Percentiles rank a stretch among this genome's conserved stretches.
Evolutionary conservation across 768 basidiomycete genomes (phyloP).

Genomic region (Lyophyllum shimeji): DNA sequence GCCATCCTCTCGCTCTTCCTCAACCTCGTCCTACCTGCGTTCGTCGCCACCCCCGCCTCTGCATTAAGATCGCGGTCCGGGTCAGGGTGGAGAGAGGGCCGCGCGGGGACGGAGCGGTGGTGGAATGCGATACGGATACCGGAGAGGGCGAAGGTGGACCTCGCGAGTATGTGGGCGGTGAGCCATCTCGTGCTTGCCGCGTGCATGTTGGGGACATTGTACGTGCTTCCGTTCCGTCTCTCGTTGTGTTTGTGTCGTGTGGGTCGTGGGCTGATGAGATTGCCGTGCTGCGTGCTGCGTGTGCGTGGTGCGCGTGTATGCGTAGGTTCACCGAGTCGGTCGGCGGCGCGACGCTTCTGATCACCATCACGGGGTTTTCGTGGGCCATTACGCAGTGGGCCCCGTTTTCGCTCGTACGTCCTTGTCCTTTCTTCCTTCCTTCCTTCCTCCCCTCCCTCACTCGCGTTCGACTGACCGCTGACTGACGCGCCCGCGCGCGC

Average conservation of each 20-base stretch:
- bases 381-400: conserved; percentile 95
- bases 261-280: too few relatives aligned
- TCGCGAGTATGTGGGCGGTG: conserved; percentile 75
- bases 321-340: conserved; percentile 76
- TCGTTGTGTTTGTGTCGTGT: neutral
- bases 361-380: conserved; percentile 83
- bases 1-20: conserved; percentile 65
- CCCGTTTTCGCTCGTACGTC: conserved; percentile 80
- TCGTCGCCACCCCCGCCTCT: conserved; percentile 37
- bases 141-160: conserved; percentile 52
- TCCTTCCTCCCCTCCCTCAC: neutral
- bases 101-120: conserved; percentile 14
- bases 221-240: conserved; percentile 29
- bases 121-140: conserved; percentile 34
- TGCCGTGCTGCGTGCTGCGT: too few relatives aligned
- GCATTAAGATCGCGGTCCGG: neutral
- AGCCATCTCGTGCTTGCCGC: conserved; percentile 71
- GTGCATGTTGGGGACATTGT: conserved; percentile 87
- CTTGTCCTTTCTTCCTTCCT: neutral
- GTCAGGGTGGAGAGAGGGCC: neutral
- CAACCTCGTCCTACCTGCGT: conserved; percentile 71
- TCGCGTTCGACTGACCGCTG: neutral
- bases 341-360: conserved; percentile 67
- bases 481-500: neutral
- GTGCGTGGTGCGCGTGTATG: too few relatives aligned